phyloP scores from a whole-genome alignment of 2,329 filamentous ascomycete species.

The Magnaporthiopsis rhizophila region DNA sequence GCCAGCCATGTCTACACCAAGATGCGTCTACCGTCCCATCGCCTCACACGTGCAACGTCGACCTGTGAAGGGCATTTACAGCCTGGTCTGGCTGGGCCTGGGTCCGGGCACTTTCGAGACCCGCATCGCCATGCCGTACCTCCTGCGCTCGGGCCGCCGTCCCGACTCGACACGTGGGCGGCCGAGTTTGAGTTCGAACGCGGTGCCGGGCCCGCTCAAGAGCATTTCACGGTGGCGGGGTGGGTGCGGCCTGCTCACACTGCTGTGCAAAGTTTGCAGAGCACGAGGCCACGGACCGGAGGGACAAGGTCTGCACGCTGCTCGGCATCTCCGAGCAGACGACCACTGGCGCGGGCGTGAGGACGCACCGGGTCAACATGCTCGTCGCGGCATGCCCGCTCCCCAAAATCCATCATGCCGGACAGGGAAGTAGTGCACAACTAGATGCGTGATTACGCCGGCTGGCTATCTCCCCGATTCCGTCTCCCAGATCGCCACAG shows the following conservation, averaged over 20 bases:
- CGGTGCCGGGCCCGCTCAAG: neutral
- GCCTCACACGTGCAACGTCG: neutral
- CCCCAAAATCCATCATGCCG: neutral
- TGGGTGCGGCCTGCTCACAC: neutral
- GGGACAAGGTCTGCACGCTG: neutral
- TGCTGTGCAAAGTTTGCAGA: neutral
- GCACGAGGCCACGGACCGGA: neutral
- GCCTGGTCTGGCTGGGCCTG: neutral
- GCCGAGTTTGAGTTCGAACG: neutral
- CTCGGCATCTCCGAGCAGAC: neutral
- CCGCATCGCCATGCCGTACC: neutral
- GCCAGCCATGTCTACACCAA: neutral
- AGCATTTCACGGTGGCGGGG: neutral
- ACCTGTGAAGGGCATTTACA: constrained; percentile 1
- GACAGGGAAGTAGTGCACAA: neutral
- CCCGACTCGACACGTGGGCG: neutral
- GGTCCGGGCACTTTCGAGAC: neutral
- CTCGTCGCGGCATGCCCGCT: neutral
- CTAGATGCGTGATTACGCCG: neutral
- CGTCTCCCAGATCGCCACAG: neutral
- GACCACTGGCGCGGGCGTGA: neutral
- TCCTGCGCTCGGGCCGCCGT: neutral
- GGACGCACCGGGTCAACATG: neutral
- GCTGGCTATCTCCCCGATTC: neutral
- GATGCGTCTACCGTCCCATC: neutral